These are phyloP conservation scores for Cladophialophora yegresii DNA, from an alignment of 2,329 filamentous ascomycete species.

Conservation along the genomic window DNA sequence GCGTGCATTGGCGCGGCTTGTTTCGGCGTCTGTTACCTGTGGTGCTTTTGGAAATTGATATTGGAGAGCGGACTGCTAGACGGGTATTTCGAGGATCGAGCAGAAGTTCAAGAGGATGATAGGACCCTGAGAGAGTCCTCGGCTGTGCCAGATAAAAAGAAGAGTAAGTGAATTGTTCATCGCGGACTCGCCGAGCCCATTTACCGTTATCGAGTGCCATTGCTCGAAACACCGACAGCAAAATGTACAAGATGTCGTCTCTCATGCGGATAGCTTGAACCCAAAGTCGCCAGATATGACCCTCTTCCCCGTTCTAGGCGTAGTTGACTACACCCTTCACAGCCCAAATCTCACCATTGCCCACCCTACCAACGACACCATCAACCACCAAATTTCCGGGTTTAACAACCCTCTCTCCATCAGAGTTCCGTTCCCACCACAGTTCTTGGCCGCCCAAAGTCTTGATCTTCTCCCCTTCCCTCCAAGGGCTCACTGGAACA, in stretches of 20 bases:
- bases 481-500: constrained; percentile 74
- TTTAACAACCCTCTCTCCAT: constrained; percentile 63
- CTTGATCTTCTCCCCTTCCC: constrained; percentile 61
- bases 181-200: neutral
- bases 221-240: neutral
- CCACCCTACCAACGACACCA: constrained; percentile 70
- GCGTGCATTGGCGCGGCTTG: constrained; percentile 81
- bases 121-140: constrained; percentile 7
- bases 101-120: constrained; percentile 3
- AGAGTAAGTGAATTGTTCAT: constrained; percentile 12
- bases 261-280: neutral
- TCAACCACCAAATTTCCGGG: constrained; percentile 78
- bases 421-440: constrained; percentile 74
- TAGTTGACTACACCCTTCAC: constrained; percentile 64
- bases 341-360: constrained; percentile 89
- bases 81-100: constrained; percentile 23
- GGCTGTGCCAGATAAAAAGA: constrained; percentile 20
- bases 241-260: constrained; percentile 8
- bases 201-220: neutral
- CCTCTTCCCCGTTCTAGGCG: constrained; percentile 28
- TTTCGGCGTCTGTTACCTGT: constrained; percentile 84
- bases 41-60: constrained; percentile 73
- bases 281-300: neutral
- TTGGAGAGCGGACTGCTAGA: constrained; percentile 35
- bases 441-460: constrained; percentile 70